Percentiles rank a stretch among this genome's conserved stretches.
These are phyloP conservation scores for Tephrocybe rancida DNA, from an alignment of 768 basidiomycete species.

Conservation along the genomic window DNA sequence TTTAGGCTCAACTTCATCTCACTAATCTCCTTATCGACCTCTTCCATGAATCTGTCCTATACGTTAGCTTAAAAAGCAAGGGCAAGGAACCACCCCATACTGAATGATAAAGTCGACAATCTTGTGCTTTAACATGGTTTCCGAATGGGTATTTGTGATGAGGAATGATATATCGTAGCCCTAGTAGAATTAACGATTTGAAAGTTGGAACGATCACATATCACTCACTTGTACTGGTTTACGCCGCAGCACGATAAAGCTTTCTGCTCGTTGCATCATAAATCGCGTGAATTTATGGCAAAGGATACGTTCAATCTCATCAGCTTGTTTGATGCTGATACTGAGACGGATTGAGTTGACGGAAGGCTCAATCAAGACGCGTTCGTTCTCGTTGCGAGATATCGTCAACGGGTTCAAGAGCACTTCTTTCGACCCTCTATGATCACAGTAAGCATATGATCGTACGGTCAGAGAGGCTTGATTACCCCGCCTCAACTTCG, in stretches of 20 bases:
- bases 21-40: slow-evolving; percentile 98
- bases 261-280: slow-evolving; percentile 99
- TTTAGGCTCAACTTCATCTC: slow-evolving; percentile 99
- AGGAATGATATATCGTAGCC: slow-evolving; percentile 99
- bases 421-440: slow-evolving; percentile 90
- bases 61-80: slow-evolving; percentile 8
- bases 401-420: slow-evolving; percentile 92
- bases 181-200: too few species aligned
- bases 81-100: slow-evolving; percentile 43
- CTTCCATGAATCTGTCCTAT: slow-evolving; percentile 87
- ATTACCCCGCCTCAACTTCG: slow-evolving; percentile 86
- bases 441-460: background rate
- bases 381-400: slow-evolving; percentile 96
- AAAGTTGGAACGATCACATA: background rate
- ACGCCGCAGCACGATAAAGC: slow-evolving; percentile 93
- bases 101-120: slow-evolving; percentile 99
- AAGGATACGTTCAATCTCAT: slow-evolving; percentile 96
- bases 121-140: slow-evolving; percentile 99
- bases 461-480: background rate
- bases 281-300: slow-evolving; percentile 99
- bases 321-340: slow-evolving; percentile 99
- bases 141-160: slow-evolving; percentile 95
- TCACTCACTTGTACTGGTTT: slow-evolving; percentile 87
- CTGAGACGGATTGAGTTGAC: slow-evolving; percentile 96
- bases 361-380: slow-evolving; percentile 95